Percentiles rank a stretch among this genome's conserved stretches.
These are phyloP conservation scores for Boeremia lycopersici DNA, from an alignment of 2,329 filamentous ascomycete species.

Conservation along the genomic window DNA sequence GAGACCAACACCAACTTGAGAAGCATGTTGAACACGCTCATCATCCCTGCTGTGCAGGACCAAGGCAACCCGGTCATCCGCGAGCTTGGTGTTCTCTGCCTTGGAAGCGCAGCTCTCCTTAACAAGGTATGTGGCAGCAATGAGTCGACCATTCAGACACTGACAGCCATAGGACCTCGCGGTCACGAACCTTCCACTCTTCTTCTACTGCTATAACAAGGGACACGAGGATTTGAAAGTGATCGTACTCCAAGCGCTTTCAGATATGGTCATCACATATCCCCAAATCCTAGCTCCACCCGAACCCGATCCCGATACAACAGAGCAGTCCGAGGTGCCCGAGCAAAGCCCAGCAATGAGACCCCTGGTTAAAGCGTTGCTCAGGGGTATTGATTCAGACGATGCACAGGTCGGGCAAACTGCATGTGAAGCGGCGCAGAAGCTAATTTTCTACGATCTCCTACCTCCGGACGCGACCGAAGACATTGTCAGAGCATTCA, in stretches of 20 bases:
- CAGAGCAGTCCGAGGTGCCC: constrained; percentile 45
- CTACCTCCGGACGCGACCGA: constrained; percentile 59
- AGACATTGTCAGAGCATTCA: constrained; percentile 78
- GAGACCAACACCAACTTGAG: constrained; percentile 91
- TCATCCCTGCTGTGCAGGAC: constrained; percentile 91
- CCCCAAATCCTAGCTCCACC: constrained; percentile 75
- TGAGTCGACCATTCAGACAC: not conserved
- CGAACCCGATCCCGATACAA: constrained; percentile 44
- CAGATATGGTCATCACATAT: constrained; percentile 90
- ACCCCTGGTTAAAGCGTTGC: constrained; percentile 81
- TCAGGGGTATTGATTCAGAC: constrained; percentile 73
- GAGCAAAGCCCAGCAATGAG: constrained; percentile 54
- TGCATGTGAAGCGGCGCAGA: constrained; percentile 81
- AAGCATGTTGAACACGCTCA: constrained; percentile 96
- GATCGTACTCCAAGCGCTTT: constrained; percentile 87
- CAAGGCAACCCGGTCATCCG: constrained; percentile 85
- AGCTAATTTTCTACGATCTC: constrained; percentile 83
- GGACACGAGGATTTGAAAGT: constrained; percentile 89
- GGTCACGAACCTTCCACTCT: constrained; percentile 87
- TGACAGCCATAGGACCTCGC: constrained; percentile 68
- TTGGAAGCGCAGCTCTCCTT: constrained; percentile 89
- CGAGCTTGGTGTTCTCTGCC: constrained; percentile 85
- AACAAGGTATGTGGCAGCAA: constrained; percentile 67
- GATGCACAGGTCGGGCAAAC: constrained; percentile 78
- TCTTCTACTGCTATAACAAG: constrained; percentile 95